Percentiles rank a stretch among this genome's conserved stretches.
These are phyloP conservation scores for Phytophthora ohioensis DNA, from an alignment of 352 stramenopile genomes.

Conservation along the genomic window DNA sequence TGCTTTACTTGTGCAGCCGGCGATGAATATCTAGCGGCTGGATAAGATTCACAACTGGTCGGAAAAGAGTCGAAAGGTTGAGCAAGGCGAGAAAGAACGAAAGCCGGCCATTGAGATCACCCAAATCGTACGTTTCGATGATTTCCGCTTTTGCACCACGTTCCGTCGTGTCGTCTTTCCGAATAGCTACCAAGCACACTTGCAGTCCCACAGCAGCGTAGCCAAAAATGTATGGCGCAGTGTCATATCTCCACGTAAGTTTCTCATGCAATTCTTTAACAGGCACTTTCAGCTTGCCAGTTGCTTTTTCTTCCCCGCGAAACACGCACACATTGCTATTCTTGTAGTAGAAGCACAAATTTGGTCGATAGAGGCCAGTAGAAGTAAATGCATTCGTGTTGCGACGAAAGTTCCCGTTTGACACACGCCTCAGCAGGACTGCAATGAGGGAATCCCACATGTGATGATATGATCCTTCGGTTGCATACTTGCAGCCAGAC, in stretches of 20 bases:
- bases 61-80: slow-evolving; percentile 42
- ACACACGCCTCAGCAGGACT: slow-evolving; percentile 12
- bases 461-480: slow-evolving; percentile 18
- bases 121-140: slow-evolving; percentile 37
- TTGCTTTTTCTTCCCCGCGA: slow-evolving; percentile 21
- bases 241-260: slow-evolving; percentile 35
- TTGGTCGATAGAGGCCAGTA: slow-evolving; percentile 15
- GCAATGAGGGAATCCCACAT: slow-evolving; percentile 30
- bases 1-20: slow-evolving; percentile 6
- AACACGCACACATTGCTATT: slow-evolving; percentile 24
- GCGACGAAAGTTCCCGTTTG: slow-evolving; percentile 16
- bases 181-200: slow-evolving; percentile 34
- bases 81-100: slow-evolving; percentile 39
- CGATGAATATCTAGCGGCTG: slow-evolving; percentile 3
- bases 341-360: slow-evolving; percentile 28
- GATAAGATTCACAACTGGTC: slow-evolving; percentile 18
- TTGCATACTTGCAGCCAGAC: slow-evolving; percentile 11
- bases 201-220: slow-evolving; percentile 31
- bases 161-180: slow-evolving; percentile 26
- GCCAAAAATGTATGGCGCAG: slow-evolving; percentile 35
- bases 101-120: slow-evolving; percentile 25
- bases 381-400: slow-evolving; percentile 19
- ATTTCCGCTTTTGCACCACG: slow-evolving; percentile 29
- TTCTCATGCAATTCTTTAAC: slow-evolving; percentile 34
- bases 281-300: slow-evolving; percentile 16